Evolutionary conservation across 202 grass and related monocot species (phyloP).

Genomic region (Schoenoplectus tabernaemontani): DNA sequence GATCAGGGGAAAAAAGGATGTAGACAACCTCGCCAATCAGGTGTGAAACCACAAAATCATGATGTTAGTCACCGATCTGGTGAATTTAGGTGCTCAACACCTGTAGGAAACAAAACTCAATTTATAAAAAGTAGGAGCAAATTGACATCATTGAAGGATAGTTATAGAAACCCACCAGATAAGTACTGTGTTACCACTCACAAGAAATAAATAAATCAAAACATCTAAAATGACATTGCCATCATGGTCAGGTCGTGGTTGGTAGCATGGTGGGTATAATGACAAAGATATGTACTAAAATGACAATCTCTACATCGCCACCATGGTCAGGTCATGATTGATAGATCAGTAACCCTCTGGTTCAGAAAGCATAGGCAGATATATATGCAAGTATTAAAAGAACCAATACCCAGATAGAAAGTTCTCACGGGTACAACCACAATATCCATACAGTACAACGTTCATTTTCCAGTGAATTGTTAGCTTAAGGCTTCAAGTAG

Average conservation of each 20-base stretch:
- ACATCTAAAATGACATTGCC: background rate
- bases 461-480: background rate
- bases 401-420: background rate
- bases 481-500: background rate
- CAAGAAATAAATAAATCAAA: background rate
- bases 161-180: background rate
- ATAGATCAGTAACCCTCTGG: background rate
- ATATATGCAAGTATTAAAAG: background rate
- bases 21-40: background rate
- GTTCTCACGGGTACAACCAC: background rate
- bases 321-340: background rate
- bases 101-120: background rate
- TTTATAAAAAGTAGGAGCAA: background rate
- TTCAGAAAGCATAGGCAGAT: background rate
- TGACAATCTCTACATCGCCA: background rate
- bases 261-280: background rate
- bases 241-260: background rate
- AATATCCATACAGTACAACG: background rate
- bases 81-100: background rate
- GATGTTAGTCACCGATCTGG: background rate
- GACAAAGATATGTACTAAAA: background rate
- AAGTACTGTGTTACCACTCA: background rate
- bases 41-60: background rate
- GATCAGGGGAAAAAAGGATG: background rate
- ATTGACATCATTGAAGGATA: background rate